phyloP scores from a whole-genome alignment of 768 basidiomycete genomes.

The Sporobolomyces phaffii region DNA sequence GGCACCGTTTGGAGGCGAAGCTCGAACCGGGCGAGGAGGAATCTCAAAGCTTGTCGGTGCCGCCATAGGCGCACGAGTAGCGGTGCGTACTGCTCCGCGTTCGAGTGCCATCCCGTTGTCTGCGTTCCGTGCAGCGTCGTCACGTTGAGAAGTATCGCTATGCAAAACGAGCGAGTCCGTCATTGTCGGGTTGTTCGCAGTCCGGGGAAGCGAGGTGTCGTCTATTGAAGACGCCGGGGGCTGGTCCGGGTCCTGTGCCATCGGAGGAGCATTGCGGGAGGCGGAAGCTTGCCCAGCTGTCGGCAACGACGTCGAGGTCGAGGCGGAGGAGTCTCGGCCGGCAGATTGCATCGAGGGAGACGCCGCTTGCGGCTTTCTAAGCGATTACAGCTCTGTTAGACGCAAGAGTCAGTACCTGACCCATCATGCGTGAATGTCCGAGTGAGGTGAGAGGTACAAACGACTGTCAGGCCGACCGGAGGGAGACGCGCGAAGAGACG shows the following conservation, averaged over 20 bases:
- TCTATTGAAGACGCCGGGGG: not conserved
- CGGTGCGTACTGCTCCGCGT: not conserved
- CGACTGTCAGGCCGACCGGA: too few relatives aligned
- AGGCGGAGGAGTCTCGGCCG: too few relatives aligned
- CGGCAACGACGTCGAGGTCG: too few relatives aligned
- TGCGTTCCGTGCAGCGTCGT: not conserved
- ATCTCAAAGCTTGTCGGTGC: not conserved
- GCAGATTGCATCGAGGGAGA: too few relatives aligned
- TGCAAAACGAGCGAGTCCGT: not conserved
- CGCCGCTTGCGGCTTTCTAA: too few relatives aligned
- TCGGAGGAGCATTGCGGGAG: not conserved
- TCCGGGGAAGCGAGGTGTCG: conserved; percentile 6
- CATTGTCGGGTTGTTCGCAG: conserved; percentile 10
- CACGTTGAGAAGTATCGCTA: not conserved
- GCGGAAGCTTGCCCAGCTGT: too few relatives aligned
- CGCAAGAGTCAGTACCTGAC: too few relatives aligned
- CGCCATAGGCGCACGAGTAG: too few relatives aligned
- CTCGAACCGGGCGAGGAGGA: not conserved
- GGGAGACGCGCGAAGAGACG: too few relatives aligned
- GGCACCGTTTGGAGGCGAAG: not conserved
- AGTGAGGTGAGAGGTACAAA: too few relatives aligned
- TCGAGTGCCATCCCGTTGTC: not conserved
- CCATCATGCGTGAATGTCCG: too few relatives aligned
- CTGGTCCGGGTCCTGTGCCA: not conserved
- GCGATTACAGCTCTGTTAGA: too few relatives aligned